phyloP scores from a whole-genome alignment of 257 asterid genomes.

The Eustoma russellianum region DNA sequence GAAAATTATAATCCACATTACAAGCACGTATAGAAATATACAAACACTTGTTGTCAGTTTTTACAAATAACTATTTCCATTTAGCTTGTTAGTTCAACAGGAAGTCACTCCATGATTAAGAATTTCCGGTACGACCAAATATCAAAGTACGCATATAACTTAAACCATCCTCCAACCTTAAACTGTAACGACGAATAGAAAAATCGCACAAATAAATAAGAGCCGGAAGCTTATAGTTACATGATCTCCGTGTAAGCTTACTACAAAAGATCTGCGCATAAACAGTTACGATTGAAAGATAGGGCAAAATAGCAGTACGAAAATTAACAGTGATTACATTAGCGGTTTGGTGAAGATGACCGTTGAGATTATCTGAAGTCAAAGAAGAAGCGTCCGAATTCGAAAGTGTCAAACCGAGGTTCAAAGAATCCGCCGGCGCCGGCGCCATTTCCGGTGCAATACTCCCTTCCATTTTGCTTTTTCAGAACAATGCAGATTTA shows the following conservation, averaged over 20 bases:
- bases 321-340: slow-evolving; percentile 25
- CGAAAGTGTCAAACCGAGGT: slow-evolving; percentile 33
- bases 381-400: slow-evolving; percentile 33
- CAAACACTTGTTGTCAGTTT: no score
- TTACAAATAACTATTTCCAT: no score
- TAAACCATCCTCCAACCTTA: no score
- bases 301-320: not conserved
- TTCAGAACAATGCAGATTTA: slow-evolving; percentile 14
- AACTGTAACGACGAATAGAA: no score
- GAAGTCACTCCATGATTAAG: no score
- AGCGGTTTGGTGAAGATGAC: slow-evolving; percentile 10
- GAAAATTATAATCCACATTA: no score
- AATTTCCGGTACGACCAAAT: not conserved
- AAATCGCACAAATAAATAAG: not conserved
- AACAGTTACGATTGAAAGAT: not conserved
- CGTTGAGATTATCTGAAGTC: slow-evolving; percentile 26
- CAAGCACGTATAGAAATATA: no score
- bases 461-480: slow-evolving; percentile 22
- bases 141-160: not conserved
- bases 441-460: slow-evolving; percentile 11
- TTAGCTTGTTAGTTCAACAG: no score
- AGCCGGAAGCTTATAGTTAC: no score
- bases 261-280: not conserved
- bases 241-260: no score
- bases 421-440: slow-evolving; percentile 13